Base-by-base conservation (phyloP, 2,329 filamentous ascomycete genomes). In the Ceratocystis destructans region DNA sequence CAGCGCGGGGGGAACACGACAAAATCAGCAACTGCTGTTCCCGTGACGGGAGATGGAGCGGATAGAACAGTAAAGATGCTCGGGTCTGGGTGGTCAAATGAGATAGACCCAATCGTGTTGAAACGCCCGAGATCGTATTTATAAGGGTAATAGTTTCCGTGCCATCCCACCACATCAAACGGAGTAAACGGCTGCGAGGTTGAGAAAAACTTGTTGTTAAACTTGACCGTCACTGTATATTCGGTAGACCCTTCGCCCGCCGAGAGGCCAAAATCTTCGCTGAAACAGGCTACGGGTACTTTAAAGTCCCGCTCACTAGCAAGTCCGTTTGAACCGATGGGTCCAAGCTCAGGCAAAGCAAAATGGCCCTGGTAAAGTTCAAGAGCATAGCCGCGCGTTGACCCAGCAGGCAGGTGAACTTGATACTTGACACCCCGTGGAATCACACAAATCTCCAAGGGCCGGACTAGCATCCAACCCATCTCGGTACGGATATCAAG, bases 41-140 rank as follows among this genome's bases (percentile, higher is more conserved):
- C 83, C 0, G 83, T 79, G 0, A 79, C 80, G 3, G 79, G 75
- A n/a, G 83, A 83, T 31, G 80, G 83, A 1, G 84, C 85, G 1
- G 86, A 83, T 28, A 88, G 78, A 3, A 89, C 86, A 0, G 84
- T 90, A 76, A 87, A 92, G 73, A 92, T 90, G 69, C 82, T 86
- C 0, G 88, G 88, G 72, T 92, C 88, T 0, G 87, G 87, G 72
- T 92, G 88, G 73, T 92, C 88, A 72, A 83, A 89, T 6, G 84
- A 87, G 70, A 89, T 84, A 65, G 80, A 84, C 22, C 88, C 88
- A 57, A 92, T 85, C 55, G 83, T 84, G 76, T 87, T 88, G 79
- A 90, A 92, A 41, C 87, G 83, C 31, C 86, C 87, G 0, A 92
- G 80, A 71, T 91, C 88, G 76, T 92, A 92, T 76, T 92, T 92